A percentile compares a stretch with the other conserved stretches of the same genome.
Evolutionary conservation across 2,329 filamentous ascomycete genomes (phyloP).

Genomic region (Aspergillus bombycis): DNA sequence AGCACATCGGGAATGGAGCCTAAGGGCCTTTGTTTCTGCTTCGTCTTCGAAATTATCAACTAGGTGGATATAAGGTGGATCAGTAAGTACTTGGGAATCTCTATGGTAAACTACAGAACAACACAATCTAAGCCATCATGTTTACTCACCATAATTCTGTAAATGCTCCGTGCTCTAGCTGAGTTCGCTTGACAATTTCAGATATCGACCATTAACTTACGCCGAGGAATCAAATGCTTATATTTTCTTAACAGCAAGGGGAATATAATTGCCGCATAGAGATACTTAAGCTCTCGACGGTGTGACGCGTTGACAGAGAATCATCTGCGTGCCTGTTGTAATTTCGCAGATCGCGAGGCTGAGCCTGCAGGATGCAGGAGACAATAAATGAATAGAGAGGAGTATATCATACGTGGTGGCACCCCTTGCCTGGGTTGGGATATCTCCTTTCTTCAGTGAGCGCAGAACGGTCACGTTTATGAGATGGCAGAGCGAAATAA

Average conservation of each 20-base stretch:
- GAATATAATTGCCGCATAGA: slow-evolving; percentile 14
- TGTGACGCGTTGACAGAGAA: slow-evolving; percentile 28
- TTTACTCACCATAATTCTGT: background rate
- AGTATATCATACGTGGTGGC: slow-evolving; percentile 5
- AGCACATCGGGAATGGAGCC: slow-evolving; percentile 32
- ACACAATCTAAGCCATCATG: background rate
- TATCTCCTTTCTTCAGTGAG: slow-evolving; percentile 4
- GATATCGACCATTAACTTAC: background rate
- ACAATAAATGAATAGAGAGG: background rate
- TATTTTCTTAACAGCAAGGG: slow-evolving; percentile 16
- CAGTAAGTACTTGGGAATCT: background rate
- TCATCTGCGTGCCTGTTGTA: slow-evolving; percentile 17
- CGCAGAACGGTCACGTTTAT: background rate
- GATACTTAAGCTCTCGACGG: slow-evolving; percentile 19
- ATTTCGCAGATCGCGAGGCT: slow-evolving; percentile 18
- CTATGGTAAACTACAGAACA: background rate
- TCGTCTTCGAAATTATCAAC: slow-evolving; percentile 15
- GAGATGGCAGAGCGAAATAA: background rate
- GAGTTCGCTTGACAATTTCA: background rate
- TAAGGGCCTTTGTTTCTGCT: slow-evolving; percentile 20
- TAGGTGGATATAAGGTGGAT: background rate
- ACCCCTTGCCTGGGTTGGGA: slow-evolving; percentile 1
- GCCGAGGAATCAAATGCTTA: background rate
- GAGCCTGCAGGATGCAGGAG: slow-evolving; percentile 23
- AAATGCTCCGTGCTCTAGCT: background rate